phyloP scores from a whole-genome alignment of 1,284 basidiomycete genomes.

The Trichosporon asahii region DNA sequence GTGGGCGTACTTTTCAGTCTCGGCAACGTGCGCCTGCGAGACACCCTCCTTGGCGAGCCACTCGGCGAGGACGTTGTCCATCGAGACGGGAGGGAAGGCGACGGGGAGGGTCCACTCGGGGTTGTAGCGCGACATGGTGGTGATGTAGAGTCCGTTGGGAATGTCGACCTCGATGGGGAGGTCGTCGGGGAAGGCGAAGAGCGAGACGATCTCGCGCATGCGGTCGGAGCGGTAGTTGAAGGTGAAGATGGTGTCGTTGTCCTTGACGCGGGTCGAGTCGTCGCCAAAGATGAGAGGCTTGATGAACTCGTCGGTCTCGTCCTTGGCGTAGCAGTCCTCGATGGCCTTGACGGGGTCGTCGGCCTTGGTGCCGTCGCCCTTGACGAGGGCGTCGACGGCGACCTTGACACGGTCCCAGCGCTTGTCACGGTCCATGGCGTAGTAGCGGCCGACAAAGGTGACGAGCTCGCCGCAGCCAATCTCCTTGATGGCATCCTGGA shows the following conservation, averaged over 20 bases:
- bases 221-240: constrained; percentile 95
- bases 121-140: constrained; percentile 92
- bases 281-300: constrained; percentile 85
- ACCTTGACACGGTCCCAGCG: constrained; percentile 88
- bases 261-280: constrained; percentile 70
- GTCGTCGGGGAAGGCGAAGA: constrained; percentile 68
- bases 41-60: constrained; percentile 73
- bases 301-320: constrained; percentile 86
- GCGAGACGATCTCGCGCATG: constrained; percentile 79
- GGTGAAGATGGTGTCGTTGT: constrained; percentile 76
- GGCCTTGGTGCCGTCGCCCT: constrained; percentile 65
- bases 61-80: constrained; percentile 88
- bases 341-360: constrained; percentile 65
- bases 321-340: constrained; percentile 69
- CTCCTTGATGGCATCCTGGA: constrained; percentile 73
- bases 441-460: constrained; percentile 81
- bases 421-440: constrained; percentile 94
- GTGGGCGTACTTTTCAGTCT: constrained; percentile 92
- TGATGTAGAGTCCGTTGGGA: constrained; percentile 78
- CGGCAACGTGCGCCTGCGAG: constrained; percentile 80
- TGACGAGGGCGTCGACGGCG: constrained; percentile 75
- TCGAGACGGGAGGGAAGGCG: constrained; percentile 82
- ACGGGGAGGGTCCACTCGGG: constrained; percentile 77
- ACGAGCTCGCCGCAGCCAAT: constrained; percentile 62
- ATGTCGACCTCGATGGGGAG: constrained; percentile 76